Conservation (phyloP, 2,329 filamentous ascomycete genomes). For the Sporothrix schenckii region DNA sequence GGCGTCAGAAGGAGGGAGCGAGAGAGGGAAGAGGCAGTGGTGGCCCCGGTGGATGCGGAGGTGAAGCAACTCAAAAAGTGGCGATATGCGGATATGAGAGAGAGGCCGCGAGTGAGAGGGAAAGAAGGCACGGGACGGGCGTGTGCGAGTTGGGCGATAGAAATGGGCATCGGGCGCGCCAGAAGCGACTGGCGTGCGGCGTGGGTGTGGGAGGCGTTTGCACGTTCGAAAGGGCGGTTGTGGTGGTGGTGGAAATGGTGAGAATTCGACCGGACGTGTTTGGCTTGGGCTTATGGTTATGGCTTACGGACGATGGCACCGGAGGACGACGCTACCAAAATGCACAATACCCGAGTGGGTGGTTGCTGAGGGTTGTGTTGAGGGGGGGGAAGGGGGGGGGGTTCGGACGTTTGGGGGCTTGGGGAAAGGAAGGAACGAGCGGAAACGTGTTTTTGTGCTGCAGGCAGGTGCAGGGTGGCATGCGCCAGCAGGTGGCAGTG, state of each 20-base stretch:
- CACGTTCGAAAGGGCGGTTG: not conserved
- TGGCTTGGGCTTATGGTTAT: not conserved
- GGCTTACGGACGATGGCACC: slow-evolving; percentile 5
- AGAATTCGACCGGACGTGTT: slow-evolving; percentile 24
- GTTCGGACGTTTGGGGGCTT: not conserved
- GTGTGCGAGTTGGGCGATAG: slow-evolving; percentile 9
- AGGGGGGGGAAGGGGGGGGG: too few relatives aligned
- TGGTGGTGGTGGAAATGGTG: slow-evolving; percentile 7
- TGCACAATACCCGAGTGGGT: slow-evolving; percentile 11
- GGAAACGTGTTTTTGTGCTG: slow-evolving; percentile 19
- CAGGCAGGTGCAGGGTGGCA: not conserved
- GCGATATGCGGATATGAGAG: not conserved
- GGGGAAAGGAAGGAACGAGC: not conserved
- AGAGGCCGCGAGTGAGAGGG: not conserved
- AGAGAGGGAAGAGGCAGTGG: not conserved
- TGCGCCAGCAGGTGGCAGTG: not conserved
- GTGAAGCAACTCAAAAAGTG: slow-evolving; percentile 1
- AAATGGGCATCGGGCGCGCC: slow-evolving; percentile 14
- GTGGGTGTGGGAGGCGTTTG: not conserved
- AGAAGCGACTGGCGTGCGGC: not conserved
- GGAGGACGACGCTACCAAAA: not conserved
- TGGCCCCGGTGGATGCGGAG: not conserved
- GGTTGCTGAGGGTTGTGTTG: slow-evolving; percentile 13
- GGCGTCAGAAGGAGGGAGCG: not conserved
- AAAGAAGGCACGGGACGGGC: not conserved